Conservation (phyloP, 495 filamentous ascomycete genomes). For the Aspergillus carlsbadensis region DNA sequence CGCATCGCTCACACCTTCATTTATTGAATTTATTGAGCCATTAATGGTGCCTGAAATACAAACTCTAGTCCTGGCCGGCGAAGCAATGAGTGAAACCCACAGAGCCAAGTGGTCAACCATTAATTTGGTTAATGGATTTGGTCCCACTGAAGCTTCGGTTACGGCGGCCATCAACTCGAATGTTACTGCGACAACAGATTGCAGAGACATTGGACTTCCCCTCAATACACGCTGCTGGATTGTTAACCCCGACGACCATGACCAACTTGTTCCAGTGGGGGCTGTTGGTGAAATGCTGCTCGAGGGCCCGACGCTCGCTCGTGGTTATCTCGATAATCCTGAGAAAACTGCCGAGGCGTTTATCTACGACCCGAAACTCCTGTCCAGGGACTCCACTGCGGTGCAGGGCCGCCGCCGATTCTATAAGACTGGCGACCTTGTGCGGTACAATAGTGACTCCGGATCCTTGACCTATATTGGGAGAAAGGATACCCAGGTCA, state of each 20-base stretch:
- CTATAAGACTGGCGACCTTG: not conserved
- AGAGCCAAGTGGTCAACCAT: not conserved
- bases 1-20: not conserved
- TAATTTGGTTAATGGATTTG: not conserved
- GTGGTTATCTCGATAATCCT: conserved; percentile 35
- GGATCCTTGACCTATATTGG: not conserved
- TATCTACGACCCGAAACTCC: not conserved
- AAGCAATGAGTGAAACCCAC: not conserved
- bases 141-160: not conserved
- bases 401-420: not conserved
- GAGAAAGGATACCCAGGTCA: not conserved
- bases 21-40: not conserved
- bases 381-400: not conserved
- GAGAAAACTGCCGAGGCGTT: conserved; percentile 17
- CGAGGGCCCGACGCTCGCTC: conserved; percentile 37
- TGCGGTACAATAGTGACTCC: not conserved
- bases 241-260: conserved; percentile 30
- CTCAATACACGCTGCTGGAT: conserved; percentile 29
- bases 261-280: conserved; percentile 38
- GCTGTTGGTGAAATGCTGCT: conserved; percentile 42
- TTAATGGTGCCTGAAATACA: not conserved
- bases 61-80: not conserved
- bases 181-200: not conserved
- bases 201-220: not conserved
- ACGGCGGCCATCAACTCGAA: not conserved